Base-by-base conservation (phyloP, 2,329 filamentous ascomycete species). In the Rugonectria rugulosa region DNA sequence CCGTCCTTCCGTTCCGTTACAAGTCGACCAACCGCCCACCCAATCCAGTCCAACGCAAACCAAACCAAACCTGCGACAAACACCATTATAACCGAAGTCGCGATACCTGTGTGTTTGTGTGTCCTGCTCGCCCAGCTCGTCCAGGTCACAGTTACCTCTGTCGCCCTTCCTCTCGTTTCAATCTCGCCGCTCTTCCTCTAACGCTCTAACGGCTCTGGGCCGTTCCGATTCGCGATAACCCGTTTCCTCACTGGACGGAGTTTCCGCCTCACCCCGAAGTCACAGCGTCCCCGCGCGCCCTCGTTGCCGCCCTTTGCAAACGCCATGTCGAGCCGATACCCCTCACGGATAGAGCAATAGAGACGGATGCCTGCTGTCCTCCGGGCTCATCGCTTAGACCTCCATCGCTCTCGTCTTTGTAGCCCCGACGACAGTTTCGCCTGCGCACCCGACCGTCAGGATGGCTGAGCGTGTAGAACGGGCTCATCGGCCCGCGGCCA, bases 401-500 rank as follows among this genome's bases (percentile, higher is more conserved):
- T 59, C 47, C 58, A 29, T 47, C 44, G 55, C 63, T 59, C 48
- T 57, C 52, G 48, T 26, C 55, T 29, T 19, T 15, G 31, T 12
- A 41, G 21, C 19, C 40, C 48, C 23, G 17, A 34, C 44, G 21
- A 56, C 45, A 56, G 23, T 47, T 38, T 57, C 43, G 34, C 47
- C 40, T 49, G 41, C 47, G n/a, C 53, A 41, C 53, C 60, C 65
- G 54, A 56, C 36, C 23, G 43, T 53, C 60, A 65, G 40, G 63
- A 75, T 76, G 74, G 66, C 73, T 55, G 69, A 73, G 59, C 62
- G 64, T 46, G 66, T 71, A 58, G 68, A 73, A 58, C 63, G 65
- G 49, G 64, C 64, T 47, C 61, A 65, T 45, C 66, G 65, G 40
- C 64, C 67, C 59, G 60, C 66, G 70, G 72, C 72, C 67, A 86